Evolutionary conservation across 2,329 filamentous ascomycete species (phyloP).

Genomic region (Fusarium haematococcum): DNA sequence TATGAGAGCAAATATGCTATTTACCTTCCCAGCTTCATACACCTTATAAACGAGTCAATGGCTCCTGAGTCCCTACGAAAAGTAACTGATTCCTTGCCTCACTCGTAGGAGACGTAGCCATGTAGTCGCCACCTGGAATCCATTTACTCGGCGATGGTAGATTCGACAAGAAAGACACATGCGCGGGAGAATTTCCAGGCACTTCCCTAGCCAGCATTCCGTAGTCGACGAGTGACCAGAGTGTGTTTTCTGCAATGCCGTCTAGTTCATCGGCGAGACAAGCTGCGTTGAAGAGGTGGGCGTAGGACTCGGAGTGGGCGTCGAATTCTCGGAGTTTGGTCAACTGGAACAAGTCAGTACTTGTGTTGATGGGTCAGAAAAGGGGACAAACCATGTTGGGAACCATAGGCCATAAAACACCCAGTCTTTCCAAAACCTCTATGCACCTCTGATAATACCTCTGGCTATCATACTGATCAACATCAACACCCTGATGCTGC

Average conservation of each 20-base stretch:
- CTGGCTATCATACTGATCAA: neutral
- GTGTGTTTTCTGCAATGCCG: neutral
- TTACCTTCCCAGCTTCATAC: neutral
- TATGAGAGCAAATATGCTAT: neutral
- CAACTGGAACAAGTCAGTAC: neutral
- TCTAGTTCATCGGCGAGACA: neutral
- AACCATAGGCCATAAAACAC: neutral
- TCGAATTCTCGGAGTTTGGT: neutral
- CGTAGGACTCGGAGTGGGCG: neutral
- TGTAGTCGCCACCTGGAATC: neutral
- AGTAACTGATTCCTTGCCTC: neutral
- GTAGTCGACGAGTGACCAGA: neutral
- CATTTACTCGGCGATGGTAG: neutral
- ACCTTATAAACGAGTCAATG: neutral
- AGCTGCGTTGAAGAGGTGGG: neutral
- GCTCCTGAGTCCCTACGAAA: neutral
- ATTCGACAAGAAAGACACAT: neutral
- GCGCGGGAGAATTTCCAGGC: neutral
- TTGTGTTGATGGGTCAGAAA: neutral
- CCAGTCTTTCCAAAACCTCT: neutral
- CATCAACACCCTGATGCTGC: conserved; percentile 11
- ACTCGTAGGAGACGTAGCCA: neutral
- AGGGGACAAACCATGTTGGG: neutral
- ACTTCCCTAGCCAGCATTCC: neutral
- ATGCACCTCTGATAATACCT: neutral